phyloP scores from a whole-genome alignment of 768 basidiomycete species.

The Galerina sulciceps region DNA sequence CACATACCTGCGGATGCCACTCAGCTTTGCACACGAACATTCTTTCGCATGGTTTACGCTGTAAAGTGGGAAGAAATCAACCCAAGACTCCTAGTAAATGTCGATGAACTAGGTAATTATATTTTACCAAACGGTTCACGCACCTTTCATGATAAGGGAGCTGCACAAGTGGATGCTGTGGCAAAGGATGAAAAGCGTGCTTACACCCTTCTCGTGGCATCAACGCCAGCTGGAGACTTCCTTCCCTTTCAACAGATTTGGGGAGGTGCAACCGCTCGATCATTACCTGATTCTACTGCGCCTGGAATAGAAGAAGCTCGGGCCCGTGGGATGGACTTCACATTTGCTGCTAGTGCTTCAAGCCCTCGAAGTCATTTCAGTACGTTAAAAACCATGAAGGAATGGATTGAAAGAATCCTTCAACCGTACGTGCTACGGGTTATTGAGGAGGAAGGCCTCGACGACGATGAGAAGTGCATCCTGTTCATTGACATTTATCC shows the following conservation, averaged over 20 bases:
- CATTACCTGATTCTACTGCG: conserved; percentile 23
- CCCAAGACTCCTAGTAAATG: conserved; percentile 32
- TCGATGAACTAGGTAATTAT: conserved; percentile 38
- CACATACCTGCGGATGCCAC: conserved; percentile 35
- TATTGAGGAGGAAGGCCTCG: conserved; percentile 21
- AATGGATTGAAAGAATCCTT: conserved; percentile 32
- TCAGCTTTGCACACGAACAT: conserved; percentile 15
- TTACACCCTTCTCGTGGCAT: conserved; percentile 38
- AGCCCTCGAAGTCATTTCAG: conserved; percentile 30
- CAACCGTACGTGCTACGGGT: conserved; percentile 29
- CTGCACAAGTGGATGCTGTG: conserved; percentile 34
- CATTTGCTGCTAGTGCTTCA: conserved; percentile 27
- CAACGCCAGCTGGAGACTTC: conserved; percentile 31
- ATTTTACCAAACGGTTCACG: conserved; percentile 24
- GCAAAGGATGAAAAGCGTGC: conserved; percentile 46
- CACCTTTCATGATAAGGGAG: conserved; percentile 33
- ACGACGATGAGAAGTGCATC: conserved; percentile 15
- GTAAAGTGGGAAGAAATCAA: conserved; percentile 31
- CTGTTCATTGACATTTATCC: conserved; percentile 37
- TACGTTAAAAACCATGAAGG: conserved; percentile 26
- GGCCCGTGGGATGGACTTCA: conserved; percentile 19
- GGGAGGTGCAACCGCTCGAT: conserved; percentile 27
- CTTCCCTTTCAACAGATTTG: conserved; percentile 44
- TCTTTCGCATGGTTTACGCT: conserved; percentile 24
- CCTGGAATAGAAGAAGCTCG: conserved; percentile 23